Base-by-base conservation (phyloP, 371 early-diverging fungal genomes). In the Mucor piriformis region DNA sequence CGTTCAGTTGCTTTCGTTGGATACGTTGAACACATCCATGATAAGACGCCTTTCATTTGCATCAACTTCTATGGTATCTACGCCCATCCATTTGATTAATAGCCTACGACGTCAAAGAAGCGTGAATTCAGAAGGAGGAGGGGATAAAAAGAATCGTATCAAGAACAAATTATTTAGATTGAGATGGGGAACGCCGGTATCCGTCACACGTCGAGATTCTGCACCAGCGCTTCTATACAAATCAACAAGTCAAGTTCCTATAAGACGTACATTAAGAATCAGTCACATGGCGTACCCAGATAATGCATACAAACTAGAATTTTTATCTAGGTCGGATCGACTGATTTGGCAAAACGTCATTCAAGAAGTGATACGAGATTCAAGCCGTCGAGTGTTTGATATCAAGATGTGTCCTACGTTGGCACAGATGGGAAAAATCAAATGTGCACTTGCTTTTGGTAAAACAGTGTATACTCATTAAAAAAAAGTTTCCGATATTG, bases 221-320 rank as follows among this genome's bases (percentile, higher is more conserved):
- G 23, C 50, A 29, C 32, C 59, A 35, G 48, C 35, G 20, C 15
- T 35, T 47, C 8, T 2, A 42, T 24, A 2, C 8, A 21, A 23
- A n/a, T 4, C 18, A 29, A 20, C 18, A 1, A 7, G 20, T 13
- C 40, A 47, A n/a, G n/a, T n/a, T n/a, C n/a, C 40, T 40, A 58
- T 24, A 38, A 16, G 46, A 34, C 13, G 60, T 8, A 62, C 60
- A 2, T 25, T 68, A 3, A 55, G 50, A 3, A 37, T 68, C 7
- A 34, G 52, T 11, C 68, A 68, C 49, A 38, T 59, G 53, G 63
- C 68, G 8, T 56, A 40, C 24, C 68, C 68, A 0, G 59, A 63
- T 13, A 51, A 53, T 18, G 40, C 60, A 3, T 63, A 59, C 23
- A 50, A 50, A 1, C 50, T 68, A 3, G 57, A 63, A 12, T 68